phyloP scores from a whole-genome alignment of 2,329 filamentous ascomycete species.

The Berkeleyomyces basicola region DNA sequence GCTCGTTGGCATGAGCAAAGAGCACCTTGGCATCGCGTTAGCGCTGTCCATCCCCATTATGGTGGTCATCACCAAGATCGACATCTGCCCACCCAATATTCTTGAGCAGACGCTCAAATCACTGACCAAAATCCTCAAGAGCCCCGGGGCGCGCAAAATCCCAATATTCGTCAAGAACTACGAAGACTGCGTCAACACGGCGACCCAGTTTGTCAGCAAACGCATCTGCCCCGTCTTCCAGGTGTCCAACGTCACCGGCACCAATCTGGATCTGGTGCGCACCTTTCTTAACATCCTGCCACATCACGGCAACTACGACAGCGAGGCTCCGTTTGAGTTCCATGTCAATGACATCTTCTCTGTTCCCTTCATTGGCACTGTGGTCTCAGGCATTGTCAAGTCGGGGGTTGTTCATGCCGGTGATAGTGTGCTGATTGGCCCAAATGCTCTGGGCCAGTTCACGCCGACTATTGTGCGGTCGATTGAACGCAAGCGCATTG shows the following conservation, averaged over 20 bases:
- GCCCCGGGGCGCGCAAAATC: slow-evolving; percentile 83
- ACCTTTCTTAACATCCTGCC: slow-evolving; percentile 91
- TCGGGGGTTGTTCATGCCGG: slow-evolving; percentile 74
- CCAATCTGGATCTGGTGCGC: slow-evolving; percentile 77
- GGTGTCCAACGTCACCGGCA: slow-evolving; percentile 91
- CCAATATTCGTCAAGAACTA: slow-evolving; percentile 87
- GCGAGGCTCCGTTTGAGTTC: slow-evolving; percentile 79
- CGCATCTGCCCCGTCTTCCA: slow-evolving; percentile 96
- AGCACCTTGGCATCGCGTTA: slow-evolving; percentile 87
- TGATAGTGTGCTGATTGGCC: slow-evolving; percentile 78
- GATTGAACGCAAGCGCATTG: slow-evolving; percentile 86
- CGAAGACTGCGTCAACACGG: slow-evolving; percentile 87
- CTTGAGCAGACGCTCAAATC: slow-evolving; percentile 85
- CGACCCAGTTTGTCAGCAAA: slow-evolving; percentile 87
- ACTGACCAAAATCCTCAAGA: slow-evolving; percentile 83
- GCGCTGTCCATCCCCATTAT: slow-evolving; percentile 94
- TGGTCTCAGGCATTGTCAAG: slow-evolving; percentile 87
- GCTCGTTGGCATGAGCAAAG: slow-evolving; percentile 93
- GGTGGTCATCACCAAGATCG: slow-evolving; percentile 95
- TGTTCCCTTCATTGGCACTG: slow-evolving; percentile 89
- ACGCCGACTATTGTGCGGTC: slow-evolving; percentile 72
- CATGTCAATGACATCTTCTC: slow-evolving; percentile 96
- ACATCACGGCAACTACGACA: slow-evolving; percentile 83
- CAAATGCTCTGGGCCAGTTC: slow-evolving; percentile 82
- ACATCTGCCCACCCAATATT: slow-evolving; percentile 93